These are phyloP conservation scores for Talaromyces ruber DNA, from an alignment of 495 filamentous ascomycete genomes.

Conservation along the genomic window DNA sequence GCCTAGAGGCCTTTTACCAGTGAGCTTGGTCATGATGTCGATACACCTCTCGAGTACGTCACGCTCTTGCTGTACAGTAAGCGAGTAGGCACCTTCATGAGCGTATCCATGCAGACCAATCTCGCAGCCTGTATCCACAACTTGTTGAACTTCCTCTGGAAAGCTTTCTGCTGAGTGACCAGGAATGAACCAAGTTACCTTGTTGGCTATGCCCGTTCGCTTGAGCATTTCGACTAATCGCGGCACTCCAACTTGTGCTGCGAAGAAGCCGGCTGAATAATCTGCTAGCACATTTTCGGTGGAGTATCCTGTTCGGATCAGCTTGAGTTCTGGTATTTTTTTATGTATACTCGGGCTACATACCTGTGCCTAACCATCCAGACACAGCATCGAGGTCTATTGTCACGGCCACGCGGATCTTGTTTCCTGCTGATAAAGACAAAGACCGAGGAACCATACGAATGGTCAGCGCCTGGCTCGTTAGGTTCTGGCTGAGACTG, in stretches of 20 bases:
- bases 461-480: constrained; percentile 1
- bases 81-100: constrained; percentile 47
- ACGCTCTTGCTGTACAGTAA: constrained; percentile 48
- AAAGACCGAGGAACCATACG: constrained; percentile 17
- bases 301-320: constrained; percentile 15
- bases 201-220: constrained; percentile 41
- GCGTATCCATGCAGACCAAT: constrained; percentile 55
- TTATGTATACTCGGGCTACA: background rate
- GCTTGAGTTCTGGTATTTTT: constrained; percentile 4
- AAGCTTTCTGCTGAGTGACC: constrained; percentile 57
- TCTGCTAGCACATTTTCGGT: constrained; percentile 47
- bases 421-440: constrained; percentile 21
- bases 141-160: constrained; percentile 40
- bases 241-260: constrained; percentile 49
- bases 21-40: constrained; percentile 34
- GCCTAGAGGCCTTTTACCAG: constrained; percentile 44
- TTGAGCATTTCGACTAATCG: constrained; percentile 50
- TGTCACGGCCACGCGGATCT: constrained; percentile 44
- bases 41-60: constrained; percentile 50
- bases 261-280: constrained; percentile 51
- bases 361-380: constrained; percentile 50
- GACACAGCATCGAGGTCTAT: constrained; percentile 55
- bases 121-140: constrained; percentile 49
- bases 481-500: background rate
- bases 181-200: constrained; percentile 56